Conservation (phyloP, 2,329 filamentous ascomycete genomes). For the Trichoderma sp. region DNA sequence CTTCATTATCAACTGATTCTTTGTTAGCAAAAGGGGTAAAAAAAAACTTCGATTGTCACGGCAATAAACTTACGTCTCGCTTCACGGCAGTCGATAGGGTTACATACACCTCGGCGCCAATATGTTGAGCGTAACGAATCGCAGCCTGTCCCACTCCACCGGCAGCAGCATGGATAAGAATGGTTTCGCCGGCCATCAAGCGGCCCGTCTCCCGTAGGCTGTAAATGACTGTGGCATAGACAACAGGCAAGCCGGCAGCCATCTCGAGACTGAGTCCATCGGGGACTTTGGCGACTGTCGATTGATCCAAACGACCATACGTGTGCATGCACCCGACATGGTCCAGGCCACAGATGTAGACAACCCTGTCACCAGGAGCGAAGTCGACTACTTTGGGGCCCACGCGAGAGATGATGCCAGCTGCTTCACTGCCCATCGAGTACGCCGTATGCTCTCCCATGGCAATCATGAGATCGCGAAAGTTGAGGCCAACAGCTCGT, state of each 20-base stretch:
- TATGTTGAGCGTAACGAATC: slow-evolving; percentile 29
- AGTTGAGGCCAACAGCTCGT: slow-evolving; percentile 27
- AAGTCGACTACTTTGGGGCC: slow-evolving; percentile 25
- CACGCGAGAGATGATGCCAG: slow-evolving; percentile 27
- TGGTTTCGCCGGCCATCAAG: slow-evolving; percentile 34
- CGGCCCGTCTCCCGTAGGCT: slow-evolving; percentile 26
- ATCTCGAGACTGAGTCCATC: slow-evolving; percentile 28
- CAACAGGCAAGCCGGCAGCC: slow-evolving; percentile 29
- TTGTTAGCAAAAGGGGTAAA: neutral
- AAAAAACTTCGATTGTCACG: neutral
- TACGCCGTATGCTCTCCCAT: slow-evolving; percentile 22
- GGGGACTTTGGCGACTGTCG: slow-evolving; percentile 19
- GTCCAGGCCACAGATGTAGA: slow-evolving; percentile 24
- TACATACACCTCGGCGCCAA: slow-evolving; percentile 29
- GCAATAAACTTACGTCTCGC: slow-evolving; percentile 26
- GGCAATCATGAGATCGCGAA: slow-evolving; percentile 27
- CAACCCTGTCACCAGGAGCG: slow-evolving; percentile 29
- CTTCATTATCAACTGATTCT: slow-evolving; percentile 25
- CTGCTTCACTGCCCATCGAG: slow-evolving; percentile 24
- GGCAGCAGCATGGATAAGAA: slow-evolving; percentile 36
- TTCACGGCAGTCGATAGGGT: slow-evolving; percentile 31
- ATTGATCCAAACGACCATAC: neutral
- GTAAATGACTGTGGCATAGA: slow-evolving; percentile 26
- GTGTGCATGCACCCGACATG: slow-evolving; percentile 8
- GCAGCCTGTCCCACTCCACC: slow-evolving; percentile 36